A percentile compares a stretch with the other conserved stretches of the same genome.
These are phyloP conservation scores for Backusella liffmaniae DNA, from an alignment of 192 early-diverging fungal species.

Conservation along the genomic window DNA sequence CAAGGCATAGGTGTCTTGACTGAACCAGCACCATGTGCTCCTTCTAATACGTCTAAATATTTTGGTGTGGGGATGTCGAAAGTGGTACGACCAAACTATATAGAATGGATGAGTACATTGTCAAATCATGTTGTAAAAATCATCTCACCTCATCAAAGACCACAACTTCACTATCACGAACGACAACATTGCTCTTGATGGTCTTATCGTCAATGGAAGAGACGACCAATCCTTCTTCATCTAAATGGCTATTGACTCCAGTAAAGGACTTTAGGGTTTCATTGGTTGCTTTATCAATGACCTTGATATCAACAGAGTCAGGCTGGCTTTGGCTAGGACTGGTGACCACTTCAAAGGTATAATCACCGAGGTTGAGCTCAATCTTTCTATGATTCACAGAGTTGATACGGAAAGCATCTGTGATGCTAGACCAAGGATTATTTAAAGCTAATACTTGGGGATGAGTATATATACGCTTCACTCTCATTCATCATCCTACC, in stretches of 20 bases:
- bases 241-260: slow-evolving; percentile 41
- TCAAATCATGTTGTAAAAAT: too few relatives aligned
- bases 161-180: slow-evolving; percentile 57
- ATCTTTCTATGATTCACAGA: slow-evolving; percentile 13
- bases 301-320: slow-evolving; percentile 33
- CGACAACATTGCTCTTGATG: slow-evolving; percentile 62
- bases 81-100: slow-evolving; percentile 44
- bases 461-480: background rate
- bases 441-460: slow-evolving; percentile 10
- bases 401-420: slow-evolving; percentile 49
- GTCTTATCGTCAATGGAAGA: slow-evolving; percentile 61
- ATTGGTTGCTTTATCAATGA: slow-evolving; percentile 27
- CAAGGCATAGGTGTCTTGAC: slow-evolving; percentile 96
- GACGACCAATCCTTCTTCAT: slow-evolving; percentile 49
- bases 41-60: slow-evolving; percentile 48
- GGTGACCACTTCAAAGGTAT: slow-evolving; percentile 32
- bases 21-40: slow-evolving; percentile 52
- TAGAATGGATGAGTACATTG: slow-evolving; percentile 1
- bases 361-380: slow-evolving; percentile 36
- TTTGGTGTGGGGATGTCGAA: slow-evolving; percentile 58
- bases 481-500: slow-evolving; percentile 11
- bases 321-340: slow-evolving; percentile 20
- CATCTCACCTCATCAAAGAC: slow-evolving; percentile 59
- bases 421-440: slow-evolving; percentile 27
- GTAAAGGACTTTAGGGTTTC: slow-evolving; percentile 32